Conservation (phyloP, 2,329 filamentous ascomycete species). For the Corniculantispora saksenae region DNA sequence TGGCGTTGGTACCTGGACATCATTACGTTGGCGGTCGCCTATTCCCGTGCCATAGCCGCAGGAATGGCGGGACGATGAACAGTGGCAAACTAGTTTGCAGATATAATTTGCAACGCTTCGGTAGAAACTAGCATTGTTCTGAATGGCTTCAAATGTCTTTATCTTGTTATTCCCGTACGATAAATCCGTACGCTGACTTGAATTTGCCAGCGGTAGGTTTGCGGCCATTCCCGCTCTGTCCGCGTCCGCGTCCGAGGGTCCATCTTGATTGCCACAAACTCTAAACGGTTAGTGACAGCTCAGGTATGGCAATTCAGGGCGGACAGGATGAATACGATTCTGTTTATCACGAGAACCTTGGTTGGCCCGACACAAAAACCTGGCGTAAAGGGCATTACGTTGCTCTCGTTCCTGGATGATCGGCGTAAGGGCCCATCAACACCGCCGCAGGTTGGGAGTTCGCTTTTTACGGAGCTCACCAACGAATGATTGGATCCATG, state of each 20-base stretch:
- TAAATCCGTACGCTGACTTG: neutral
- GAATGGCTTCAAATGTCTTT: no score
- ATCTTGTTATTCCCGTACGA: neutral
- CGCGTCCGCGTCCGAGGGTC: no score
- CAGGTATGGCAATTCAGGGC: neutral
- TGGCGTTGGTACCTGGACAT: neutral
- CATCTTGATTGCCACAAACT: neutral
- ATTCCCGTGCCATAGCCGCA: conserved; percentile 11
- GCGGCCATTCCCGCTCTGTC: neutral
- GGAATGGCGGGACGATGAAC: neutral
- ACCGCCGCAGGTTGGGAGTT: neutral
- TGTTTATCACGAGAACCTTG: neutral
- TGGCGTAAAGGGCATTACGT: neutral
- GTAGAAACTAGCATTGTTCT: neutral
- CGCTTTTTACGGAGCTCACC: neutral
- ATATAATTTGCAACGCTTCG: neutral
- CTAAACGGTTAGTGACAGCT: neutral
- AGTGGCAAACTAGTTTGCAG: neutral
- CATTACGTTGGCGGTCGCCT: neutral
- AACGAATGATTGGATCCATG: neutral
- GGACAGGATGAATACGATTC: neutral
- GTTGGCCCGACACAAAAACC: neutral
- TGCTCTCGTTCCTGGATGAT: neutral
- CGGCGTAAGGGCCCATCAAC: neutral
- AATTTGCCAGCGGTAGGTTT: neutral